phyloP scores from a whole-genome alignment of 2,329 filamentous ascomycete genomes.

The Eutypella sp. region DNA sequence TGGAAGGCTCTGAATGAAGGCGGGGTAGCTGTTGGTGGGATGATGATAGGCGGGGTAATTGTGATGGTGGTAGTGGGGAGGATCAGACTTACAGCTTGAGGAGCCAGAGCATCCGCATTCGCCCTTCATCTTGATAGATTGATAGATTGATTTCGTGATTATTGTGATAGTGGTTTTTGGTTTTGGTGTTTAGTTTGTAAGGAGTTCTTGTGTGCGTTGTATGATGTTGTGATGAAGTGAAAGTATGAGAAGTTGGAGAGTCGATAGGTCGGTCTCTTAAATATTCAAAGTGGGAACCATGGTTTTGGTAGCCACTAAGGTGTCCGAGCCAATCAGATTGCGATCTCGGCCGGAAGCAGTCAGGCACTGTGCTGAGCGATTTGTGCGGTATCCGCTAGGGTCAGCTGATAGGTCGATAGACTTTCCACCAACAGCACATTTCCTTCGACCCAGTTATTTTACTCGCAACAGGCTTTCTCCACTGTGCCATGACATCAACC shows the following conservation, averaged over 20 bases:
- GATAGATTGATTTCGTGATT: neutral
- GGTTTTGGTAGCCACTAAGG: neutral
- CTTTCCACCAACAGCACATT: neutral
- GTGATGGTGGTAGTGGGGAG: constrained; percentile 10
- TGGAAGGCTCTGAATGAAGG: neutral
- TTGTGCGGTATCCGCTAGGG: neutral
- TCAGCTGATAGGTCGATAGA: neutral
- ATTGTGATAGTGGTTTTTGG: neutral
- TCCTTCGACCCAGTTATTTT: too few relatives aligned
- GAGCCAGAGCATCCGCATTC: constrained; percentile 33
- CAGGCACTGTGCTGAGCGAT: neutral
- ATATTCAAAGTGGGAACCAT: neutral
- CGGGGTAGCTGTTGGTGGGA: neutral
- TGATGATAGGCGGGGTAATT: neutral
- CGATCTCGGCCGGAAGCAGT: neutral
- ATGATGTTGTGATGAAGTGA: neutral
- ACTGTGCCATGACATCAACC: neutral
- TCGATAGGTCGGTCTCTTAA: neutral
- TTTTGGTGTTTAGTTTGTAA: neutral
- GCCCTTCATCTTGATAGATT: constrained; percentile 30
- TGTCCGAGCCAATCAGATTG: neutral
- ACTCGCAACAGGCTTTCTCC: neutral
- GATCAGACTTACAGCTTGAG: constrained; percentile 27
- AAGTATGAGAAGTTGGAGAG: neutral
- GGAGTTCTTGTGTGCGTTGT: neutral